Percentiles rank a stretch among this genome's conserved stretches.
Evolutionary conservation across 1,139 yeast species (phyloP).

Genomic region (Diutina ranongensis): DNA sequence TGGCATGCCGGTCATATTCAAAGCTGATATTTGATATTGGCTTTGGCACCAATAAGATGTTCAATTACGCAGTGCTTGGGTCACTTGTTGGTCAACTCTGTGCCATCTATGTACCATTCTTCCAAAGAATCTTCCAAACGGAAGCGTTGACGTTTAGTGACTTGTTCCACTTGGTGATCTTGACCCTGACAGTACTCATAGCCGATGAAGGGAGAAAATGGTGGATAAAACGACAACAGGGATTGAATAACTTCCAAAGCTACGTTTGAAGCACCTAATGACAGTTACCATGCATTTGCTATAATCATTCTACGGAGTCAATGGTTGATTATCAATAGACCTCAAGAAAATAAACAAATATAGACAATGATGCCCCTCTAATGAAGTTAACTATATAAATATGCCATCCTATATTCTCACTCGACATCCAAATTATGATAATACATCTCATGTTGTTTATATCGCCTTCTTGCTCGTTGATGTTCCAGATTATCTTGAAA

Average conservation of each 20-base stretch:
- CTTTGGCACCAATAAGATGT: slow-evolving; percentile 63
- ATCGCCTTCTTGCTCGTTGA: slow-evolving; percentile 9
- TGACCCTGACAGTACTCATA: slow-evolving; percentile 74
- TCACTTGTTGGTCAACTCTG: slow-evolving; percentile 86
- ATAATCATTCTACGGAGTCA: too few relatives aligned
- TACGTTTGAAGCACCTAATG: background rate
- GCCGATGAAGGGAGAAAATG: slow-evolving; percentile 75
- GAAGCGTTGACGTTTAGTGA: slow-evolving; percentile 72
- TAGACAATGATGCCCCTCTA: background rate
- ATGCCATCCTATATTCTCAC: too few relatives aligned
- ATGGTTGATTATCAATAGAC: too few relatives aligned
- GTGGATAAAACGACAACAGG: background rate
- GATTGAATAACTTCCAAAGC: background rate
- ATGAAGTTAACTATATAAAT: too few relatives aligned
- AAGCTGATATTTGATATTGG: slow-evolving; percentile 79
- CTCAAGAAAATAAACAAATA: background rate
- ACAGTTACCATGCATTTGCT: too few relatives aligned
- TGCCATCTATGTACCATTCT: slow-evolving; percentile 86
- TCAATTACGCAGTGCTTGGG: slow-evolving; percentile 85
- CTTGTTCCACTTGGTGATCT: slow-evolving; percentile 42
- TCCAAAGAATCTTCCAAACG: slow-evolving; percentile 87
- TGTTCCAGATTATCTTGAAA: slow-evolving; percentile 10
- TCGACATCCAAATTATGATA: background rate
- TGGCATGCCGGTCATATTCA: slow-evolving; percentile 78
- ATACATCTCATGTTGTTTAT: slow-evolving; percentile 6